These are phyloP conservation scores for Ampelocalamus luodianensis DNA, from an alignment of 176 grass and related monocot species.

Conservation along the genomic window DNA sequence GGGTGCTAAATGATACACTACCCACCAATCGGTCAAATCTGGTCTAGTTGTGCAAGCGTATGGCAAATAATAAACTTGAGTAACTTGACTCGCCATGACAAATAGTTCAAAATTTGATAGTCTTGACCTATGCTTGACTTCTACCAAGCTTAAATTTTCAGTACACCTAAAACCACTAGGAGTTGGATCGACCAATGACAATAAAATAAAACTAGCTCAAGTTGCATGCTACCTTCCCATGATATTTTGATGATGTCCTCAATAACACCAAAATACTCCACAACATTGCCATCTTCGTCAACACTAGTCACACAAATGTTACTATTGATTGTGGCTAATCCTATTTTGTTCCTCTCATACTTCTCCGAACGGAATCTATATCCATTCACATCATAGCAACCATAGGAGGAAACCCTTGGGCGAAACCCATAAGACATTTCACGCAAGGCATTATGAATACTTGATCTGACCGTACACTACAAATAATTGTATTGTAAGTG, in stretches of 20 bases:
- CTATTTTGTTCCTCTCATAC: neutral
- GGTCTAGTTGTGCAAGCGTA: too few relatives aligned
- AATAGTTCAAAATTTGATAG: too few relatives aligned
- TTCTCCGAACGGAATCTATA: neutral
- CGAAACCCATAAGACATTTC: neutral
- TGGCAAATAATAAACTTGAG: too few relatives aligned
- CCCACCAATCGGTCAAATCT: too few relatives aligned
- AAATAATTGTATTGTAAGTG: neutral
- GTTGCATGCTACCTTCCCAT: neutral
- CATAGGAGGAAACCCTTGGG: neutral
- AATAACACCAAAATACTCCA: neutral
- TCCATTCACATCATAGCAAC: conserved; percentile 10
- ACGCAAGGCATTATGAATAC: neutral
- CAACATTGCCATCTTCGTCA: neutral
- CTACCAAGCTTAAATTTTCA: neutral
- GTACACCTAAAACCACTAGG: too few relatives aligned
- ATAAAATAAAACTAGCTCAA: too few relatives aligned
- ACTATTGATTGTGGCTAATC: neutral
- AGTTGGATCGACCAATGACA: too few relatives aligned
- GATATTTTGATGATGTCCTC: neutral
- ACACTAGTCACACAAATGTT: neutral
- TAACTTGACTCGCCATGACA: too few relatives aligned
- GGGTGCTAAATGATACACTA: too few relatives aligned
- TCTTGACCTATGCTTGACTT: too few relatives aligned
- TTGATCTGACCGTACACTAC: neutral